These are phyloP conservation scores for Lyophyllum decastes DNA, from an alignment of 768 basidiomycete genomes.

Conservation along the genomic window DNA sequence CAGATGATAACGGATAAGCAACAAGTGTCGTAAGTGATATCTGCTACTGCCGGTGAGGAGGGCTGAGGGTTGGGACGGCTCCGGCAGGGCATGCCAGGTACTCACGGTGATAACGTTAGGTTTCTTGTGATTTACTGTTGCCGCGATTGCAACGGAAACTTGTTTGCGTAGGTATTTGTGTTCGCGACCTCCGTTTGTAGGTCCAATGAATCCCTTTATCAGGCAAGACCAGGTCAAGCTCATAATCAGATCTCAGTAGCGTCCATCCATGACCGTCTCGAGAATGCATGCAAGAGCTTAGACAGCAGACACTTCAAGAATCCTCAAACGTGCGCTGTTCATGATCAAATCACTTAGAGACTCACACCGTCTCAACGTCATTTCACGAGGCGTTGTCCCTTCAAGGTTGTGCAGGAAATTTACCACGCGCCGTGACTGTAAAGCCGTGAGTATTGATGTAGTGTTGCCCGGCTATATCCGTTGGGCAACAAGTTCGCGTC, in stretches of 20 bases:
- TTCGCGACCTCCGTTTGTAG: conserved; percentile 1
- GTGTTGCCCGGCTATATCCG: too few species aligned
- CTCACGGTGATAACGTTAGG: not conserved
- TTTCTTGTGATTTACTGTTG: not conserved
- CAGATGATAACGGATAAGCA: not conserved
- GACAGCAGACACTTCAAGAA: not conserved
- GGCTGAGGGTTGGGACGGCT: not conserved
- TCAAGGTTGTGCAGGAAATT: not conserved
- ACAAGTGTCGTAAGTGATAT: not conserved
- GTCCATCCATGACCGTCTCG: not conserved
- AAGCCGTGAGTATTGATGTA: not conserved
- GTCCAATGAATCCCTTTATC: not conserved
- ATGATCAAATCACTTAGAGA: not conserved
- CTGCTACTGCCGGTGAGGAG: not conserved
- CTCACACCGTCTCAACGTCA: not conserved
- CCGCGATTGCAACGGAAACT: not conserved
- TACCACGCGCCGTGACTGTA: not conserved
- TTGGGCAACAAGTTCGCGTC: not conserved
- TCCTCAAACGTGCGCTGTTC: not conserved
- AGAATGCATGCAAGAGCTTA: too few species aligned
- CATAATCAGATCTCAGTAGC: not conserved
- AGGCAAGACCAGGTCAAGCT: not conserved
- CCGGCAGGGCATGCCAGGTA: not conserved
- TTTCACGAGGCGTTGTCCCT: not conserved
- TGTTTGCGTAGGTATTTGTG: not conserved